phyloP scores from a whole-genome alignment of 805 yeast genomes.

The Myxozyma lipomycoides region DNA sequence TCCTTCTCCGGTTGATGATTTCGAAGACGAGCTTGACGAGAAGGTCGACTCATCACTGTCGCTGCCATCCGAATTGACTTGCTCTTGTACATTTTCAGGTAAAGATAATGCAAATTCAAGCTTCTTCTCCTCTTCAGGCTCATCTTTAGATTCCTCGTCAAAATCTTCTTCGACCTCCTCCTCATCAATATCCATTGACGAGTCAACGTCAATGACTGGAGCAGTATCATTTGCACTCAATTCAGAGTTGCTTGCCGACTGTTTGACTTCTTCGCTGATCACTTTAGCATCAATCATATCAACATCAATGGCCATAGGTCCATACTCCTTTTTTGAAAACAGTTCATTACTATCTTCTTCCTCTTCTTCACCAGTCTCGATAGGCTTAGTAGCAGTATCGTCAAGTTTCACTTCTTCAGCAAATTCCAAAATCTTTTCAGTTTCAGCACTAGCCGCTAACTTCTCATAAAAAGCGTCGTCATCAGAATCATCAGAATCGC shows the following conservation, averaged over 20 bases:
- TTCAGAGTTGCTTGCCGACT: not conserved
- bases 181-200: not conserved
- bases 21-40: too few species aligned
- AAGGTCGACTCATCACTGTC: too few species aligned
- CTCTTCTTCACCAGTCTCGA: not conserved
- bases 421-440: not conserved
- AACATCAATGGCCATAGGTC: not conserved
- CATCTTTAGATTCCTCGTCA: conserved; percentile 39
- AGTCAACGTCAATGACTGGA: not conserved
- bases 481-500: conserved; percentile 40
- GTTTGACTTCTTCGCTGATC: not conserved
- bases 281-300: too few species aligned
- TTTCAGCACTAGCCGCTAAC: not conserved
- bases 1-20: too few species aligned
- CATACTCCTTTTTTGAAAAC: not conserved
- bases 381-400: not conserved
- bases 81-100: too few species aligned
- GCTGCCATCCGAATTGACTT: too few species aligned
- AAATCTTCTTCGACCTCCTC: conserved; percentile 33
- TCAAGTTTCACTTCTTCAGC: not conserved
- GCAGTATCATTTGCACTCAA: not conserved
- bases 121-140: conserved; percentile 35
- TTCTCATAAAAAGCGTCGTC: conserved; percentile 26
- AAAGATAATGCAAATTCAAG: too few species aligned
- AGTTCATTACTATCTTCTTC: not conserved